A percentile compares a stretch with the other conserved stretches of the same genome.
These are phyloP conservation scores for Arctostaphylos glauca DNA, from an alignment of 148 eudicot species.

Conservation along the genomic window DNA sequence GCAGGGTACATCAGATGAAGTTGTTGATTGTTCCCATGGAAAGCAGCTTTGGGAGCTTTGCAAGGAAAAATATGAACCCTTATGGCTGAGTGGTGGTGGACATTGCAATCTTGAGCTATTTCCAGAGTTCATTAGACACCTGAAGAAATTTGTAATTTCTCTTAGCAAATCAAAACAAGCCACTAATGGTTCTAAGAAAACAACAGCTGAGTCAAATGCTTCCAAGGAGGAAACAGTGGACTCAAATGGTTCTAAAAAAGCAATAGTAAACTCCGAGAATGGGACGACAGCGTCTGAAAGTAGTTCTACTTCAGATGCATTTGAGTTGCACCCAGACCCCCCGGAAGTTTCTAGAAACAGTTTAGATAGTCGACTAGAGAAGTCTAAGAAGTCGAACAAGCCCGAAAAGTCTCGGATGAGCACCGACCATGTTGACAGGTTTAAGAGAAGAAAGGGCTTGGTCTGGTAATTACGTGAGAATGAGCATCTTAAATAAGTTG, in stretches of 20 bases:
- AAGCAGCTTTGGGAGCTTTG: conserved; percentile 88
- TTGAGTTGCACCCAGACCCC: conserved; percentile 42
- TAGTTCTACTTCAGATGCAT: conserved; percentile 37
- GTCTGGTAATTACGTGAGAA: conserved; percentile 55
- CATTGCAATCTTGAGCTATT: conserved; percentile 93
- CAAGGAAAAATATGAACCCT: conserved; percentile 80
- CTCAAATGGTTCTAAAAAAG: conserved; percentile 36
- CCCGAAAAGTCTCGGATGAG: conserved; percentile 85
- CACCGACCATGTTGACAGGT: conserved; percentile 71
- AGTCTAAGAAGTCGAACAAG: conserved; percentile 66
- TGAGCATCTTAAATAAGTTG: neutral
- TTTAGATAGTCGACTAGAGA: conserved; percentile 84
- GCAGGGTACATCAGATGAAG: conserved; percentile 93
- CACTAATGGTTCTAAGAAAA: conserved; percentile 33
- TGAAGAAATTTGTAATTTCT: conserved; percentile 69
- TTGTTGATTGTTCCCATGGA: conserved; percentile 92
- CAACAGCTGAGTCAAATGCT: conserved; percentile 34
- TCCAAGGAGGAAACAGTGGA: conserved; percentile 25
- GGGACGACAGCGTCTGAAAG: conserved; percentile 38
- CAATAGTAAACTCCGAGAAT: conserved; percentile 41
- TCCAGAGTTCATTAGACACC: conserved; percentile 80
- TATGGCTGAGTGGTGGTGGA: conserved; percentile 93
- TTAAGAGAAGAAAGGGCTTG: conserved; percentile 62
- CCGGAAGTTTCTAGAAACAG: conserved; percentile 84
- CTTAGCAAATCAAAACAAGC: conserved; percentile 56